Percentiles rank a stretch among this genome's conserved stretches.
These are phyloP conservation scores for Diaporthe caulivora DNA, from an alignment of 2,329 filamentous ascomycete genomes.

Conservation along the genomic window DNA sequence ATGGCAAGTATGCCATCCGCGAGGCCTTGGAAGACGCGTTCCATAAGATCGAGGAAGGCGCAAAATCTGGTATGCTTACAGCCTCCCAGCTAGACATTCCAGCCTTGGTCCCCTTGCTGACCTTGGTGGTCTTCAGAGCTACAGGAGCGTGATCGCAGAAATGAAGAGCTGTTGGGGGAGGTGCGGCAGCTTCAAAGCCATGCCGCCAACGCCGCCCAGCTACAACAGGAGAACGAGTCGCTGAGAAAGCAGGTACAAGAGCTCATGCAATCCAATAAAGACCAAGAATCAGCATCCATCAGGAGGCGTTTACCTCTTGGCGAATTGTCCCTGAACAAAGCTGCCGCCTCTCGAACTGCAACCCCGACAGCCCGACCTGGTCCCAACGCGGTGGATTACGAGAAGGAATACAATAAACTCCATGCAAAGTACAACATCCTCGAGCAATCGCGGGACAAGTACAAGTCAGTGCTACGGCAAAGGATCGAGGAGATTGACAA, in stretches of 20 bases:
- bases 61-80: conserved; percentile 49
- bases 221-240: conserved; percentile 58
- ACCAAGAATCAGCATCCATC: conserved; percentile 16
- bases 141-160: conserved; percentile 41
- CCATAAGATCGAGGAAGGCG: conserved; percentile 54
- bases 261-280: conserved; percentile 43
- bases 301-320: conserved; percentile 33
- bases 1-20: conserved; percentile 55
- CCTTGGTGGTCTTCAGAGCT: conserved; percentile 42
- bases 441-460: conserved; percentile 55
- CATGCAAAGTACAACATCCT: conserved; percentile 56
- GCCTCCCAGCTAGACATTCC: too few relatives aligned
- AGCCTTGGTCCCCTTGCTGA: conserved; percentile 8
- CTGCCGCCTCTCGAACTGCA: not conserved
- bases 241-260: conserved; percentile 54
- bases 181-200: conserved; percentile 50
- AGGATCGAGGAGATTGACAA: conserved; percentile 56
- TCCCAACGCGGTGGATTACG: conserved; percentile 1
- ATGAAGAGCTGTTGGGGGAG: conserved; percentile 49
- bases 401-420: conserved; percentile 47
- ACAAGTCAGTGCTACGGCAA: conserved; percentile 54
- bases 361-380: not conserved
- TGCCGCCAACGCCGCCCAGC: conserved; percentile 48
- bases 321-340: conserved; percentile 39
- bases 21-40: conserved; percentile 56